Conservation (phyloP, 345 rosid species). For the Eucalyptus regnans region DNA sequence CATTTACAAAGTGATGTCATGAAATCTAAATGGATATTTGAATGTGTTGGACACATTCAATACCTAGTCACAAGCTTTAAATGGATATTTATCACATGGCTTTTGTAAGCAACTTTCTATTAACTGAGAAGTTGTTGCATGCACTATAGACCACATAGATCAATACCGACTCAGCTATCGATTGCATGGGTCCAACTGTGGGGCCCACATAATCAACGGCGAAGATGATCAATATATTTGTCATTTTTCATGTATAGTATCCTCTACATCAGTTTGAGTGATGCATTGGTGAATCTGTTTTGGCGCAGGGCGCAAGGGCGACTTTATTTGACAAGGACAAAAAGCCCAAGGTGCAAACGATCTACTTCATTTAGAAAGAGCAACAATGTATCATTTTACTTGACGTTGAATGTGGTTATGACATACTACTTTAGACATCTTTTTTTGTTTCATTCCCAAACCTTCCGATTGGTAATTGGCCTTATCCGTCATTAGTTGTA, state of each 20-base stretch:
- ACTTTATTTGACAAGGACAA: constrained; percentile 1
- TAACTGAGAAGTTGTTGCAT: neutral
- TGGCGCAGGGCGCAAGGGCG: constrained; percentile 1
- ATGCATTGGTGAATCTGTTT: neutral
- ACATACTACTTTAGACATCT: neutral
- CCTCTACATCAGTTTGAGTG: neutral
- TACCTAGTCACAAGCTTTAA: no score
- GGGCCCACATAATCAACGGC: neutral
- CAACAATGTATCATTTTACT: neutral
- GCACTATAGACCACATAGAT: neutral
- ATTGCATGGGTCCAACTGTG: neutral
- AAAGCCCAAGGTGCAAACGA: neutral
- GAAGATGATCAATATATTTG: neutral
- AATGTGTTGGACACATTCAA: neutral
- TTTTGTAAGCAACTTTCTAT: neutral
- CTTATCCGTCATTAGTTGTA: no score
- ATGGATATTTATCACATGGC: neutral
- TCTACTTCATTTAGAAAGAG: neutral
- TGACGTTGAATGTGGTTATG: neutral
- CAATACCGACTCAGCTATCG: neutral
- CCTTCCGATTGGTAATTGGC: no score
- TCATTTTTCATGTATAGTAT: neutral
- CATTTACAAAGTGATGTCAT: neutral
- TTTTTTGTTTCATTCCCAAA: no score
- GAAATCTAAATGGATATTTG: neutral